Evolutionary conservation across 305 asterid genomes (phyloP).

Genomic region (Solanum chacoense): DNA sequence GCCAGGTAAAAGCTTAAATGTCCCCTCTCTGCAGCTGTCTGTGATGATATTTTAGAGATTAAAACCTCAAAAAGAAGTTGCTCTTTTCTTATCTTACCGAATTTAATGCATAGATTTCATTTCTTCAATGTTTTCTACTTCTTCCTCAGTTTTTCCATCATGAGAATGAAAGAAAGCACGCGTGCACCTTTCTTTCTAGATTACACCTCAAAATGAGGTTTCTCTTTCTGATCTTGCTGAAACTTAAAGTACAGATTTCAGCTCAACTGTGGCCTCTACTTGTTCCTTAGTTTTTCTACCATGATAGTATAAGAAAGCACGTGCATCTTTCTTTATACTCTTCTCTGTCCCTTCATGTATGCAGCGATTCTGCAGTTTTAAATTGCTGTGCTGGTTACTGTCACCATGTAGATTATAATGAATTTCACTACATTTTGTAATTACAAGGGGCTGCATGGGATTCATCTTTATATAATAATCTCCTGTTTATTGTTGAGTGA

Average conservation of each 20-base stretch:
- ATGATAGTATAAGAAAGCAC: not conserved
- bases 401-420: not conserved
- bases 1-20: slow-evolving; percentile 39
- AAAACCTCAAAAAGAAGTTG: not conserved
- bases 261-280: not conserved
- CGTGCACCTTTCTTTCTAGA: not conserved
- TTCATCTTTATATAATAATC: not conserved
- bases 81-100: not conserved
- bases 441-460: not conserved
- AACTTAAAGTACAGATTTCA: not conserved
- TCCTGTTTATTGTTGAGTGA: not conserved
- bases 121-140: not conserved
- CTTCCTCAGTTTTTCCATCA: not conserved
- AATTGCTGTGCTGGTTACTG: not conserved
- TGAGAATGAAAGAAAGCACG: not conserved
- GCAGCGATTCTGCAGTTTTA: not conserved
- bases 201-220: not conserved
- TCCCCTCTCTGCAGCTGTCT: not conserved
- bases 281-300: not conserved
- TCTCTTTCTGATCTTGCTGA: not conserved
- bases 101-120: not conserved
- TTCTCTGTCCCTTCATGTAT: not conserved
- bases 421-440: not conserved
- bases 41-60: not conserved
- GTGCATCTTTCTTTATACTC: not conserved